Conservation (phyloP, 1,284 basidiomycete species). For the Apiotrichum akiyoshidainum region DNA sequence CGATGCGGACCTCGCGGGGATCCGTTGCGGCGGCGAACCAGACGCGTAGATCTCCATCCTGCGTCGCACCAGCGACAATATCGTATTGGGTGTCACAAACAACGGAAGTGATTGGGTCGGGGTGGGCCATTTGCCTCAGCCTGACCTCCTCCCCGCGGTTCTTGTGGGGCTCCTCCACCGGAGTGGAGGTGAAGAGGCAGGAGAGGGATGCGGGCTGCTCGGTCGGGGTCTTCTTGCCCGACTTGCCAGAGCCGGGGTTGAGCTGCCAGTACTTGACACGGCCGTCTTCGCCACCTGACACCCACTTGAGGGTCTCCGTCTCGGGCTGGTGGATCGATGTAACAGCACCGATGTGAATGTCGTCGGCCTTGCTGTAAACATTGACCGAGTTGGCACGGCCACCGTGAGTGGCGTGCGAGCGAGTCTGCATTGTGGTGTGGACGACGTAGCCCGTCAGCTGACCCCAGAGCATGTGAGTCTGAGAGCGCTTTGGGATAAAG, state of each 20-base stretch:
- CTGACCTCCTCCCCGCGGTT: conserved; percentile 37
- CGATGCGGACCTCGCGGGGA: conserved; percentile 29
- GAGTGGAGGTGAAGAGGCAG: conserved; percentile 38
- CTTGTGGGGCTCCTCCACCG: conserved; percentile 23
- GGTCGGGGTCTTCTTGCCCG: conserved; percentile 29
- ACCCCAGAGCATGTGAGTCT: conserved; percentile 44
- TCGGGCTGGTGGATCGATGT: conserved; percentile 34
- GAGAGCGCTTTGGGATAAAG: conserved; percentile 33
- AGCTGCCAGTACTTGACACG: conserved; percentile 46
- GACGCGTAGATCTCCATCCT: conserved; percentile 40
- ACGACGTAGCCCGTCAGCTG: conserved; percentile 39
- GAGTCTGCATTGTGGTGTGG: conserved; percentile 40
- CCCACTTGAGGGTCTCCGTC: conserved; percentile 30
- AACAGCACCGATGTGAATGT: conserved; percentile 38
- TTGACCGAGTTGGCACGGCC: conserved; percentile 40
- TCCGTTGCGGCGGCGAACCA: conserved; percentile 26
- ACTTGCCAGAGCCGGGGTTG: conserved; percentile 21
- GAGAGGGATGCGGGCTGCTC: conserved; percentile 28
- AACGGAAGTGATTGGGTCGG: conserved; percentile 37
- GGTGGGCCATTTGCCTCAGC: conserved; percentile 26
- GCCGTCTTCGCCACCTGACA: conserved; percentile 45
- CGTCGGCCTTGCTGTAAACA: conserved; percentile 24
- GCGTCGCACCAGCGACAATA: conserved; percentile 39
- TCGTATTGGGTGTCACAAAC: conserved; percentile 32
- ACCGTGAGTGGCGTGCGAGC: conserved; percentile 34